Evolutionary conservation across 176 grass and related monocot species (phyloP).

Genomic region (Rhynchospora pubera): DNA sequence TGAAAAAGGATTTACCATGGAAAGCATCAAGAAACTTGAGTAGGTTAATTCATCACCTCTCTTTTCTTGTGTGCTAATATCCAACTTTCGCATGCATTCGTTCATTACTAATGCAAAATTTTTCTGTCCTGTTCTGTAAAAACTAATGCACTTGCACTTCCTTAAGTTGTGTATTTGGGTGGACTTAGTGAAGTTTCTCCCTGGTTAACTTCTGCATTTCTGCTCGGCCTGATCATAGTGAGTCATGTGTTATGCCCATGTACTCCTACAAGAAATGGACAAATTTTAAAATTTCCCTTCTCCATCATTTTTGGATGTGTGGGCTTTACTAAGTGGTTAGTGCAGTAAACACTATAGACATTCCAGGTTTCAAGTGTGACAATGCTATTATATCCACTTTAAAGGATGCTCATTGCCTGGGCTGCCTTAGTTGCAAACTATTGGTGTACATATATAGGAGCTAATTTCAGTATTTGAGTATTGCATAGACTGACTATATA

Average conservation of each 20-base stretch:
- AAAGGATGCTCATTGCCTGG: not conserved
- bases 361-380: not conserved
- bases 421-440: not conserved
- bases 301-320: not conserved
- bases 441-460: not conserved
- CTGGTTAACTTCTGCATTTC: not conserved
- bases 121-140: not conserved
- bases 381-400: not conserved
- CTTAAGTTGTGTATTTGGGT: not conserved
- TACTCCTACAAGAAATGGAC: not conserved
- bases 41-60: conserved; percentile 36
- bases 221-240: not conserved
- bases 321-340: not conserved
- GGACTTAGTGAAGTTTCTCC: not conserved
- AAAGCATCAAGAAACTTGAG: conserved; percentile 64
- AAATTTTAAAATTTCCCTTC: not conserved
- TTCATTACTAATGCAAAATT: not conserved
- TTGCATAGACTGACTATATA: not conserved
- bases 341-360: not conserved
- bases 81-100: not conserved
- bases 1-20: conserved; percentile 42
- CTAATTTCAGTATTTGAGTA: not conserved
- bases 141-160: not conserved
- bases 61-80: conserved; percentile 1
- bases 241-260: not conserved